Evolutionary conservation across 768 basidiomycete genomes (phyloP), one percentile per base, ranked within the genome.

Genomic region (Boletus rufocinnamomeus): DNA sequence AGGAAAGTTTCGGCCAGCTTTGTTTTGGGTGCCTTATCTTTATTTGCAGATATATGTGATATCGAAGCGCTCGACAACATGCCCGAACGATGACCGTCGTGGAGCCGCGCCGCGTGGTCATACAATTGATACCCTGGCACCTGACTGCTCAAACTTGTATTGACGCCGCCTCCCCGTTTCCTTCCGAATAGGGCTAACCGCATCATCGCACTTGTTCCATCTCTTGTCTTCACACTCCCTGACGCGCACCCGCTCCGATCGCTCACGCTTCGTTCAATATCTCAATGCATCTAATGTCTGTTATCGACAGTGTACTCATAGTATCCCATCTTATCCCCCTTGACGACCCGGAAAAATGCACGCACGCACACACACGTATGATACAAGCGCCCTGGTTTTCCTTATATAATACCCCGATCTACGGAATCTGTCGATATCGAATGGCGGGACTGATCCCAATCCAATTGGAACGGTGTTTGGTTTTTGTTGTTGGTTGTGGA

Each of bases 31-130:
- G 37, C 37, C 53, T 60, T 38, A 54, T 9, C 50, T 57, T 54
- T 58, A 41, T 59, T 59, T 44, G 40, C 38, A 73, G 72, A 73
- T 52, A 64, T 73, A 52, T 59, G 56, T 28, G 73, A 74, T 37
- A 19, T 68, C 16, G 73, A 74, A 56, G 57, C 67, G 25, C 53
- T 67, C 6, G 63, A 69, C 55, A 40, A 64, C 40, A 49, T 54
- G 46, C 66, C 52, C 4, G 52, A 54, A 32, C 71, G 63, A 63
- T 74, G 59, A 65, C 58, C 37, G 32, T n/a, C n/a, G 25, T 51
- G 62, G 19, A 38, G 3, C 46, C 14, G 46, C 46, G 32, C 43
- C 30, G 41, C 52, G 14, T 48, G 10, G 34, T 52, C 52, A 47
- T 60, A 47, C 48, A 13, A 10, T 25, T 40, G 40, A 62, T 52